Percentiles rank a stretch among this genome's conserved stretches.
These are phyloP conservation scores for Pseudozyma thailandica DNA, from an alignment of 1,284 basidiomycete species.

Conservation along the genomic window DNA sequence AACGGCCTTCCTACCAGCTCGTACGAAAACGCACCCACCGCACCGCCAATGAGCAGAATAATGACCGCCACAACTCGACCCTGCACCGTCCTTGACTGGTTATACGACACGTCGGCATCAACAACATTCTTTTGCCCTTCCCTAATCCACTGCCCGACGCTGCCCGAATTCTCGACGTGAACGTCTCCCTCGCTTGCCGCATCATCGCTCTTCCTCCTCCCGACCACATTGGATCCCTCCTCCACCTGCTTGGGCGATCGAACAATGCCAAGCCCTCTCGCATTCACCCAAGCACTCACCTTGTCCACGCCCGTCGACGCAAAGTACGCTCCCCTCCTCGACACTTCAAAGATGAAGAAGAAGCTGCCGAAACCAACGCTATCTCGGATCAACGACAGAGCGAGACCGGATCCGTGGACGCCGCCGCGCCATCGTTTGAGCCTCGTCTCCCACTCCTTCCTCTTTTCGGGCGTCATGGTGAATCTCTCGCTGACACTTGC, in stretches of 20 bases:
- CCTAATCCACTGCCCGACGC: conserved; percentile 28
- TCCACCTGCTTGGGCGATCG: not conserved
- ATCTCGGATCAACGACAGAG: conserved; percentile 67
- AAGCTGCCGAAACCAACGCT: conserved; percentile 67
- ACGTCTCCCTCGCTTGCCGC: conserved; percentile 9
- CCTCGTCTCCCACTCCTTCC: conserved; percentile 58
- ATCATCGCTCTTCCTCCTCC: conserved; percentile 18
- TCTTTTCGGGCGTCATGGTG: conserved; percentile 46
- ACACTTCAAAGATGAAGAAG: conserved; percentile 69
- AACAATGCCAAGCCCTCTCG: conserved; percentile 32
- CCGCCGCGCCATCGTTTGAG: conserved; percentile 59
- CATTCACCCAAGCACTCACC: conserved; percentile 50
- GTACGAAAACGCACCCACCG: conserved; percentile 61
- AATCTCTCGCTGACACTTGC: conserved; percentile 18
- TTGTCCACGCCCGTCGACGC: conserved; percentile 64
- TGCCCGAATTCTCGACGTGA: conserved; percentile 28
- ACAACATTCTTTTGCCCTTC: conserved; percentile 21
- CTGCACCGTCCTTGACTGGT: conserved; percentile 56
- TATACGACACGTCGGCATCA: conserved; percentile 59
- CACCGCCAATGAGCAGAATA: conserved; percentile 60
- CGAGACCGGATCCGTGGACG: conserved; percentile 63
- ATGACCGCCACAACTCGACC: conserved; percentile 58
- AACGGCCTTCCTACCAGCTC: conserved; percentile 67
- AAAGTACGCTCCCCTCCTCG: conserved; percentile 61
- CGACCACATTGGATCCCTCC: conserved; percentile 21